A percentile compares a stretch with the other conserved stretches of the same genome.
phyloP scores from a whole-genome alignment of 1,284 basidiomycete genomes.

The Ustilago xerochloae region DNA sequence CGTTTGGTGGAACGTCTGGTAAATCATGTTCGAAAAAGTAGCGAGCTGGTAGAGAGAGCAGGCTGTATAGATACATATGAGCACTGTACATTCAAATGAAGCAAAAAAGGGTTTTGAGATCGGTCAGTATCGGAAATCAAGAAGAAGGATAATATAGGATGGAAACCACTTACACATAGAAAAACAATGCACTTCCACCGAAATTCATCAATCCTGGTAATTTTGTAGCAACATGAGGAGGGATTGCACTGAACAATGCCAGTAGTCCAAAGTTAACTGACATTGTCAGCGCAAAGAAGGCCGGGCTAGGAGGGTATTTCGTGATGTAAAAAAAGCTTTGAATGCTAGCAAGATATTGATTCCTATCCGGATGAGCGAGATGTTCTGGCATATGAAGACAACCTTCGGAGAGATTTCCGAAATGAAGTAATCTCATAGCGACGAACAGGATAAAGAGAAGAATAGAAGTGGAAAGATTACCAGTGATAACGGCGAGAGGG shows the following conservation, averaged over 20 bases:
- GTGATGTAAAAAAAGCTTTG: conserved; percentile 57
- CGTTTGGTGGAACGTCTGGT: conserved; percentile 32
- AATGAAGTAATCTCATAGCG: conserved; percentile 46
- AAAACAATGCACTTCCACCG: conserved; percentile 54
- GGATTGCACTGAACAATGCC: conserved; percentile 42
- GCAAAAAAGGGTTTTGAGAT: not conserved
- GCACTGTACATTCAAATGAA: conserved; percentile 2
- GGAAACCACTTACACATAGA: conserved; percentile 43
- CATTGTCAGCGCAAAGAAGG: conserved; percentile 50
- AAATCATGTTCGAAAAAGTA: conserved; percentile 36
- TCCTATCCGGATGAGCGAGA: conserved; percentile 9
- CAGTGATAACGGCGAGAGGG: conserved; percentile 5
- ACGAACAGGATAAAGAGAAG: conserved; percentile 47
- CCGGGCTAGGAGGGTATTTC: conserved; percentile 55
- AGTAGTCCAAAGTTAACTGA: conserved; percentile 49
- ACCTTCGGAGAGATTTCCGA: conserved; percentile 53
- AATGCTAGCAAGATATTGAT: conserved; percentile 49
- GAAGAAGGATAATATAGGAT: not conserved
- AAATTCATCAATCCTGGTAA: conserved; percentile 39
- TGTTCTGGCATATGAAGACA: conserved; percentile 46
- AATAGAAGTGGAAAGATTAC: conserved; percentile 17
- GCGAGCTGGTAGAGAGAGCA: conserved; percentile 29
- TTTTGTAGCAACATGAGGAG: not conserved
- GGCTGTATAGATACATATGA: conserved; percentile 33
- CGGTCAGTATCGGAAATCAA: not conserved